phyloP scores from a whole-genome alignment of 495 filamentous ascomycete genomes.

The Bathelium albidoporum region DNA sequence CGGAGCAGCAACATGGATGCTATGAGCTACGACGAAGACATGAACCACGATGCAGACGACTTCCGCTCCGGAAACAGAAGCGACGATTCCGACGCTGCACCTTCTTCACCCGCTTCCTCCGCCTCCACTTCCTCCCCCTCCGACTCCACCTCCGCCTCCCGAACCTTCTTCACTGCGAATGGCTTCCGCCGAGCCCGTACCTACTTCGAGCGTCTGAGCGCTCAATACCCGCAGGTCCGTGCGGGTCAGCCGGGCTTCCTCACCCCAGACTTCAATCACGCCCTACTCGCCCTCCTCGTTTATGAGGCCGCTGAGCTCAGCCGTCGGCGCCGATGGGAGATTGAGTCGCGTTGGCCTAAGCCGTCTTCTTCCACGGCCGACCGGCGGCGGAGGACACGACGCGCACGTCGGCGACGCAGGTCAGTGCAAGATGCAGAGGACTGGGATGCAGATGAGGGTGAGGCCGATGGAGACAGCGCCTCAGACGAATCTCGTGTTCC shows the following conservation, averaged over 20 bases:
- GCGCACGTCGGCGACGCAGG: too few species aligned
- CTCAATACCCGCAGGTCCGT: constrained; percentile 47
- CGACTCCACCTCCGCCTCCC: not conserved
- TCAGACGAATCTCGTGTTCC: too few species aligned
- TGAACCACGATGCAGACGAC: too few species aligned
- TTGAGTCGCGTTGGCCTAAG: too few species aligned
- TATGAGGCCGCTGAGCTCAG: constrained; percentile 42
- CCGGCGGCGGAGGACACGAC: too few species aligned
- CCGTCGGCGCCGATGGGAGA: constrained; percentile 7
- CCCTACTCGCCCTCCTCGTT: constrained; percentile 59
- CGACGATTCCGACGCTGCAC: not conserved
- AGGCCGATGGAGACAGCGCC: too few species aligned
- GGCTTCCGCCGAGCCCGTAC: constrained; percentile 48
- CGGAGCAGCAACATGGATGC: not conserved
- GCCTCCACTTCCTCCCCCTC: not conserved
- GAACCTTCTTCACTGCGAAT: constrained; percentile 35
- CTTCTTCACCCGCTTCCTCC: not conserved
- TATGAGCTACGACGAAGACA: not conserved
- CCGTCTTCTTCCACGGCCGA: too few species aligned
- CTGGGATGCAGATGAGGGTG: not conserved
- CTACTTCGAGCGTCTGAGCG: constrained; percentile 58
- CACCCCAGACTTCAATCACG: constrained; percentile 51
- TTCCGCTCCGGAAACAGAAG: not conserved
- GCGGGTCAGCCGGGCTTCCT: constrained; percentile 23
- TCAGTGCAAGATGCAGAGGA: too few species aligned